Conservation (phyloP, 768 basidiomycete species). For the Rhizopogon vulgaris region DNA sequence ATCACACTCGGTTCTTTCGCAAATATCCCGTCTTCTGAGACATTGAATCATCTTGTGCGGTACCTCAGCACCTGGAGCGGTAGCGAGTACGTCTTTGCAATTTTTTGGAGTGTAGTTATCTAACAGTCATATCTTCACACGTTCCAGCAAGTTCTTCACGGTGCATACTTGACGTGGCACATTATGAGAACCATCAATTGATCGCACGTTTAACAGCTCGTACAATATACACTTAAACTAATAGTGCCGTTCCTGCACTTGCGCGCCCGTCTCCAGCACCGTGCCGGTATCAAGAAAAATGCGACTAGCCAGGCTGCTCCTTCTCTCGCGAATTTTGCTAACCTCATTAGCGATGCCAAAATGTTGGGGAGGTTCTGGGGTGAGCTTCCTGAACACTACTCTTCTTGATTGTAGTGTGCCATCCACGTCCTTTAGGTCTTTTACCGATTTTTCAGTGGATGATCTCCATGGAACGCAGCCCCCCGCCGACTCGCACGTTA, state of each 20-base stretch:
- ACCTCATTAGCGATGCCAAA: conserved; percentile 59
- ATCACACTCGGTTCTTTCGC: conserved; percentile 58
- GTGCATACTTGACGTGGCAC: conserved; percentile 26
- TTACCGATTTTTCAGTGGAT: conserved; percentile 79
- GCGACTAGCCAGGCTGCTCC: conserved; percentile 50
- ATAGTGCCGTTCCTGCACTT: conserved; percentile 58
- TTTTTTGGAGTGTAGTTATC: conserved; percentile 5
- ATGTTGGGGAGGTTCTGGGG: conserved; percentile 80
- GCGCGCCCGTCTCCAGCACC: conserved; percentile 64
- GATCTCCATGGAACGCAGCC: conserved; percentile 64
- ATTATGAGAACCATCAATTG: background rate
- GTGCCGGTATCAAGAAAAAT: conserved; percentile 49
- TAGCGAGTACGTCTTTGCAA: conserved; percentile 60
- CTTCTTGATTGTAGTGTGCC: background rate
- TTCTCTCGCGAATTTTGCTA: conserved; percentile 47
- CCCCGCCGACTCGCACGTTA: conserved; percentile 62
- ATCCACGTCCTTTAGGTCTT: conserved; percentile 41
- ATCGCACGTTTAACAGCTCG: conserved; percentile 39
- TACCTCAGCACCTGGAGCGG: conserved; percentile 82
- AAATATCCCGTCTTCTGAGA: conserved; percentile 51
- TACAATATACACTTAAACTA: conserved; percentile 71
- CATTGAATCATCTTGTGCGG: conserved; percentile 65
- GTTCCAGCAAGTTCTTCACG: conserved; percentile 67
- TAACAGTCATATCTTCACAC: conserved; percentile 4
- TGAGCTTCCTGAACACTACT: conserved; percentile 25